Percentiles rank a stretch among this genome's conserved stretches.
Conservation (phyloP, 371 early-diverging fungal genomes). For the Mortierella polycephala region DNA sequence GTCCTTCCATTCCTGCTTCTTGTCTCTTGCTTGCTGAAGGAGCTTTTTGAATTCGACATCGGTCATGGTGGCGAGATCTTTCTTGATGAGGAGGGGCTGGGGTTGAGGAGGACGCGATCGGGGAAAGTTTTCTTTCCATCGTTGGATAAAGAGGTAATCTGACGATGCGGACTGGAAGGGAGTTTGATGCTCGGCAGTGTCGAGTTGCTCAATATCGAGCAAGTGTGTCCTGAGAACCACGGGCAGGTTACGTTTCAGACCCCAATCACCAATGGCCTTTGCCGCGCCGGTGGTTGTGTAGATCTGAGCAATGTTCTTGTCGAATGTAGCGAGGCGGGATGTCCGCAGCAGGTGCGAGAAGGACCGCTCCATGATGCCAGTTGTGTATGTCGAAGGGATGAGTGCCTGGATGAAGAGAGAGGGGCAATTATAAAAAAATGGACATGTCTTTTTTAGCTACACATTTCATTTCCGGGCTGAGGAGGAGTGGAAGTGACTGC, state of each 20-base stretch:
- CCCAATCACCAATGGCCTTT: conserved; percentile 79
- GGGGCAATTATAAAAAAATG: background rate
- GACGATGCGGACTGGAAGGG: conserved; percentile 73
- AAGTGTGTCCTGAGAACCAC: conserved; percentile 68
- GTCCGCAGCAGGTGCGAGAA: conserved; percentile 76
- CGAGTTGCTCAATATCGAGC: conserved; percentile 71
- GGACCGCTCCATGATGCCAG: conserved; percentile 70
- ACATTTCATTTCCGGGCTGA: too few species aligned
- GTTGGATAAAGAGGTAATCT: conserved; percentile 63
- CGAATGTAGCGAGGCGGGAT: conserved; percentile 79
- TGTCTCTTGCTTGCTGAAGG: conserved; percentile 60
- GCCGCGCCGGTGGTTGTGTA: conserved; percentile 69
- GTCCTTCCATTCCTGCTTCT: conserved; percentile 65
- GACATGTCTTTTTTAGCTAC: too few species aligned
- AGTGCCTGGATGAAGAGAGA: background rate
- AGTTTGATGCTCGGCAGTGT: conserved; percentile 79
- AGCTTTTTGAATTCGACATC: conserved; percentile 70
- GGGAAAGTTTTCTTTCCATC: conserved; percentile 81
- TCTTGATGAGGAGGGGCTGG: conserved; percentile 46
- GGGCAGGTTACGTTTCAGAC: conserved; percentile 81
- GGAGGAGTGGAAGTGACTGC: too few species aligned
- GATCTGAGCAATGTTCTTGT: conserved; percentile 76
- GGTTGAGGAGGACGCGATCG: conserved; percentile 64
- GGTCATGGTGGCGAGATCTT: conserved; percentile 62
- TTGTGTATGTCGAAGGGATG: too few species aligned